A percentile compares a stretch with the other conserved stretches of the same genome.
phyloP scores from a whole-genome alignment of 176 grass and related monocot species.

The Dendrocalamus sinicus region DNA sequence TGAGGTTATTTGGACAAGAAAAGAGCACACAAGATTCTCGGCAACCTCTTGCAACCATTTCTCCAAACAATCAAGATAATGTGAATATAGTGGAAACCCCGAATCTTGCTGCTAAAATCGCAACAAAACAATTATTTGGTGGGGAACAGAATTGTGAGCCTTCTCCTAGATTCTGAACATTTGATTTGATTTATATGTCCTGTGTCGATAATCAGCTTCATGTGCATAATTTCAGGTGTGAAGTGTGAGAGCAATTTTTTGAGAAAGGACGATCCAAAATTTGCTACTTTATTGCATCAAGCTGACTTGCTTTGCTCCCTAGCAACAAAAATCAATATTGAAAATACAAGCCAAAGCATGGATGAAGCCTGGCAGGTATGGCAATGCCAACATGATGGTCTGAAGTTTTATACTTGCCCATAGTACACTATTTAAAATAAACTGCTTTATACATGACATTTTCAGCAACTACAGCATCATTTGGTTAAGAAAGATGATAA shows the following conservation, averaged over 20 bases:
- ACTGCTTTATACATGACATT: constrained; percentile 20
- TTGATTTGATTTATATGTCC: constrained; percentile 14
- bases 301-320: constrained; percentile 83
- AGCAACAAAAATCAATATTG: constrained; percentile 82
- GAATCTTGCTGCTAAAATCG: constrained; percentile 35
- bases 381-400: not conserved
- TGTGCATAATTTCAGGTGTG: constrained; percentile 56
- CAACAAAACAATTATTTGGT: constrained; percentile 30
- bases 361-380: constrained; percentile 96
- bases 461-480: constrained; percentile 77
- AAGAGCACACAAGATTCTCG: constrained; percentile 46
- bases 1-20: constrained; percentile 50
- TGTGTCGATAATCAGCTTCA: constrained; percentile 18
- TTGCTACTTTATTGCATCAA: constrained; percentile 82
- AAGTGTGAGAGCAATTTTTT: constrained; percentile 64
- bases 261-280: constrained; percentile 82
- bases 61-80: constrained; percentile 42
- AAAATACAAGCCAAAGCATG: constrained; percentile 70
- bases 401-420: not conserved
- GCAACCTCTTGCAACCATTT: constrained; percentile 67
- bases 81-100: constrained; percentile 39
- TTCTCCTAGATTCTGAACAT: constrained; percentile 24
- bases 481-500: constrained; percentile 80
- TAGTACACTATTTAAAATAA: constrained; percentile 16
- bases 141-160: constrained; percentile 30